These are phyloP conservation scores for Mycena citricolor DNA, from an alignment of 1,284 basidiomycete genomes.

Conservation along the genomic window DNA sequence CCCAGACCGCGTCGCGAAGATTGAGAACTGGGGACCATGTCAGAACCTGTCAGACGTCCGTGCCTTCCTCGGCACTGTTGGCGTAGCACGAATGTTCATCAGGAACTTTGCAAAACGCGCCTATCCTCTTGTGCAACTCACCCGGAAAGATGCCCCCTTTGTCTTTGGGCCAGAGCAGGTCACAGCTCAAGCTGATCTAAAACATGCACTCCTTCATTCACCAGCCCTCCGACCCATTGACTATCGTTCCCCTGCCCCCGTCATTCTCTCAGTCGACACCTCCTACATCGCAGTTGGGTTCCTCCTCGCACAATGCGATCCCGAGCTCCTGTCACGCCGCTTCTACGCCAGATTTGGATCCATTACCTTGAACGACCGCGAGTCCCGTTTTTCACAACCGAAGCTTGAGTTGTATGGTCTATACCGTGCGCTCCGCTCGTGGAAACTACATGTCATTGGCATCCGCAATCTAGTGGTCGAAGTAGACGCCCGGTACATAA, in stretches of 20 bases:
- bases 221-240: conserved; percentile 32
- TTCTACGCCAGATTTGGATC: conserved; percentile 29
- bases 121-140: conserved; percentile 27
- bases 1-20: conserved; percentile 17
- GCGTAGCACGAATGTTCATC: conserved; percentile 30
- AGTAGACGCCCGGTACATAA: conserved; percentile 38
- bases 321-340: conserved; percentile 19
- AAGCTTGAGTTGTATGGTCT: conserved; percentile 37
- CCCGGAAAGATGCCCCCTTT: conserved; percentile 28
- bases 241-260: conserved; percentile 26
- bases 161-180: conserved; percentile 21
- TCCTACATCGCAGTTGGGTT: conserved; percentile 33
- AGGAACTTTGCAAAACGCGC: conserved; percentile 27
- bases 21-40: conserved; percentile 28
- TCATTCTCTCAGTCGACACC: conserved; percentile 38
- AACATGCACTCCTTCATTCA: conserved; percentile 22
- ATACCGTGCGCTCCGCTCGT: conserved; percentile 26
- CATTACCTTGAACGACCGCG: conserved; percentile 31
- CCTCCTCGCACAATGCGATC: conserved; percentile 31
- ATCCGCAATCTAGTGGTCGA: conserved; percentile 31
- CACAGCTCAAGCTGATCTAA: conserved; percentile 28
- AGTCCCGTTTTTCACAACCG: conserved; percentile 33
- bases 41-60: conserved; percentile 24
- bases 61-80: conserved; percentile 30
- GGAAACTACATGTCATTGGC: conserved; percentile 29